Evolutionary conservation across 2,329 filamentous ascomycete genomes (phyloP).

Genomic region (Ascosphaera pollenicola): DNA sequence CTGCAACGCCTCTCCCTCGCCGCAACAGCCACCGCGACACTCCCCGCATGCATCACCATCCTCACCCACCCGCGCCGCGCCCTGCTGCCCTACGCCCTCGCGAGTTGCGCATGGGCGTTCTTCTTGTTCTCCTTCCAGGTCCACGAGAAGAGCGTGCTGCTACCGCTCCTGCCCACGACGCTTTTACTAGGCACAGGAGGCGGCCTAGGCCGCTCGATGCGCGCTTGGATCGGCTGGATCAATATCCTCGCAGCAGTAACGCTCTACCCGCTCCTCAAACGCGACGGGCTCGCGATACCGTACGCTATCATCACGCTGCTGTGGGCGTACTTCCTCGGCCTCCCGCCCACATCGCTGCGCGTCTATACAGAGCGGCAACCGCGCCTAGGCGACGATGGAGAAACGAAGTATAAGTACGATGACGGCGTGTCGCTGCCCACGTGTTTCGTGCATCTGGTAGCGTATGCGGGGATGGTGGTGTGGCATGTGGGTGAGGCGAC

Average conservation of each 20-base stretch:
- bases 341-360: slow-evolving; percentile 54
- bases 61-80: slow-evolving; percentile 58
- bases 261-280: slow-evolving; percentile 71
- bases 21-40: slow-evolving; percentile 53
- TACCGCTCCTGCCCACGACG: slow-evolving; percentile 87
- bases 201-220: slow-evolving; percentile 51
- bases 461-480: slow-evolving; percentile 53
- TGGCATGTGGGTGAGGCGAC: slow-evolving; percentile 65
- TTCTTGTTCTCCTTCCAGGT: slow-evolving; percentile 97
- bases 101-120: slow-evolving; percentile 82
- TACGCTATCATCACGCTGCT: slow-evolving; percentile 68
- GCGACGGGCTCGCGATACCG: slow-evolving; percentile 64
- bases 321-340: slow-evolving; percentile 77
- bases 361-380: slow-evolving; percentile 36
- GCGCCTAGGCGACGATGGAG: slow-evolving; percentile 16
- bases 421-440: slow-evolving; percentile 29
- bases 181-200: slow-evolving; percentile 57
- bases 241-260: slow-evolving; percentile 84
- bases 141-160: slow-evolving; percentile 88
- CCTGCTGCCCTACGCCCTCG: slow-evolving; percentile 57
- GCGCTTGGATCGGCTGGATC: slow-evolving; percentile 90
- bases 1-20: slow-evolving; percentile 57
- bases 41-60: slow-evolving; percentile 57
- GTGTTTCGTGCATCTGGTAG: slow-evolving; percentile 50
- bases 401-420: not conserved